Percentiles rank a stretch among this genome's conserved stretches.
Evolutionary conservation across 23 red algal species (phyloP).

Genomic region (Agarophyton chilense): DNA sequence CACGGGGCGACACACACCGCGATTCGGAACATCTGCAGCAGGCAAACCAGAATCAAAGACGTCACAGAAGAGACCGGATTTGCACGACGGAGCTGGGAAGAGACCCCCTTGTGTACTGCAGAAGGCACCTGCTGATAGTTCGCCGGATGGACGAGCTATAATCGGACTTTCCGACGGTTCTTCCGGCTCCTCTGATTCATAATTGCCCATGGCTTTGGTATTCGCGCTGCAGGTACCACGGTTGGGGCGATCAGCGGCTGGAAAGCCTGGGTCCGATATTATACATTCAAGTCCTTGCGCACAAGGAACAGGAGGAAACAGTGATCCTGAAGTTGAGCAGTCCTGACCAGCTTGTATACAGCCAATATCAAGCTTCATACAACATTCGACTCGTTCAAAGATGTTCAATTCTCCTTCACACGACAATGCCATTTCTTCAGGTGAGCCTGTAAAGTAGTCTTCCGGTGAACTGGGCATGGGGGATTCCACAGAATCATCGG

Average conservation of each 20-base stretch:
- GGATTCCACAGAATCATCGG: no score
- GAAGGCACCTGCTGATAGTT: background rate
- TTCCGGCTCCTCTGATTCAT: background rate
- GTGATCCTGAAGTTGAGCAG: constrained; percentile 47
- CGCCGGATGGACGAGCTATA: background rate
- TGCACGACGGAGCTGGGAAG: background rate
- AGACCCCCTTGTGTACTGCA: background rate
- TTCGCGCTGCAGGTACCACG: constrained; percentile 6
- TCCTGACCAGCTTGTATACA: constrained; percentile 28
- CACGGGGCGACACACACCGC: background rate
- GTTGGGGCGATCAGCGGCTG: constrained; percentile 25
- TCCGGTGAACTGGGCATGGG: constrained; percentile 4
- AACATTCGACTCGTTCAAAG: constrained; percentile 23
- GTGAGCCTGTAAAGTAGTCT: background rate
- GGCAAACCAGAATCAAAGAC: constrained; percentile 2
- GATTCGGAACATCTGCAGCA: background rate
- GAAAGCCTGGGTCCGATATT: constrained; percentile 23
- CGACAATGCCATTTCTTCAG: background rate
- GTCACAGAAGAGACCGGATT: constrained; percentile 14
- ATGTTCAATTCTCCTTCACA: constrained; percentile 17
- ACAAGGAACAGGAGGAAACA: constrained; percentile 40
- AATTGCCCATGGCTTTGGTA: background rate
- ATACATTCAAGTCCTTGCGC: constrained; percentile 24
- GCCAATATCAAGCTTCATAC: constrained; percentile 41
- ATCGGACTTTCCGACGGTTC: background rate